A percentile compares a stretch with the other conserved stretches of the same genome.
Evolutionary conservation across 1,139 yeast genomes (phyloP).

Genomic region (Pichia sp.): DNA sequence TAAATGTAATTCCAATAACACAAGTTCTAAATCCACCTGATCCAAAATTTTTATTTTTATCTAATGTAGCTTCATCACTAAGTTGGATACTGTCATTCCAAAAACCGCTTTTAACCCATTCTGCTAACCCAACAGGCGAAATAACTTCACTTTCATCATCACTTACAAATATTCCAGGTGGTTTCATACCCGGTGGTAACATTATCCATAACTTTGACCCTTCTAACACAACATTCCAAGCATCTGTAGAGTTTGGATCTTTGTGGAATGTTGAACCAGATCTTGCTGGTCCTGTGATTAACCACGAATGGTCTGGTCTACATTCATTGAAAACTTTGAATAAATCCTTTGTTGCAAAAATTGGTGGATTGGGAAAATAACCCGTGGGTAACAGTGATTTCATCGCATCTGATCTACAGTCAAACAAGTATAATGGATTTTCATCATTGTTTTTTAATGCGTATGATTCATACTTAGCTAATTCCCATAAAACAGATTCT

Average conservation of each 20-base stretch:
- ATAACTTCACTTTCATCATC: slow-evolving; percentile 84
- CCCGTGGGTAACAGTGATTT: slow-evolving; percentile 36
- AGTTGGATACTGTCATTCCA: slow-evolving; percentile 52
- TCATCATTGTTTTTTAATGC: slow-evolving; percentile 62
- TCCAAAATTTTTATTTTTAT: slow-evolving; percentile 14
- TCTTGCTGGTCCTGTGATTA: slow-evolving; percentile 72
- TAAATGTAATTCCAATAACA: slow-evolving; percentile 63
- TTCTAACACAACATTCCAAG: slow-evolving; percentile 76
- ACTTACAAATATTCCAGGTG: slow-evolving; percentile 83
- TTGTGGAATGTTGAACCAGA: slow-evolving; percentile 90
- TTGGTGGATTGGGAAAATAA: slow-evolving; percentile 50
- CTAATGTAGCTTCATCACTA: slow-evolving; percentile 29
- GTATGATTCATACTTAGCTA: slow-evolving; percentile 56
- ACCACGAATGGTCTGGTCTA: slow-evolving; percentile 88
- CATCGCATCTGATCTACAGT: slow-evolving; percentile 67
- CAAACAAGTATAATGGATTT: slow-evolving; percentile 78
- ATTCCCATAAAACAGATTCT: slow-evolving; percentile 78
- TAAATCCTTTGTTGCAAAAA: slow-evolving; percentile 41
- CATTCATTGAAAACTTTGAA: slow-evolving; percentile 43
- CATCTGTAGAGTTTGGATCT: slow-evolving; percentile 85
- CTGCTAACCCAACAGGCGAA: slow-evolving; percentile 82
- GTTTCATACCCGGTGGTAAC: slow-evolving; percentile 69
- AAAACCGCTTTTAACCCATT: slow-evolving; percentile 81
- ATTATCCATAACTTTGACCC: slow-evolving; percentile 85
- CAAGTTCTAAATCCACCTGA: slow-evolving; percentile 32